A percentile compares a stretch with the other conserved stretches of the same genome.
Conservation (phyloP, 2,329 filamentous ascomycete species). For the Chaetomium sp. region DNA sequence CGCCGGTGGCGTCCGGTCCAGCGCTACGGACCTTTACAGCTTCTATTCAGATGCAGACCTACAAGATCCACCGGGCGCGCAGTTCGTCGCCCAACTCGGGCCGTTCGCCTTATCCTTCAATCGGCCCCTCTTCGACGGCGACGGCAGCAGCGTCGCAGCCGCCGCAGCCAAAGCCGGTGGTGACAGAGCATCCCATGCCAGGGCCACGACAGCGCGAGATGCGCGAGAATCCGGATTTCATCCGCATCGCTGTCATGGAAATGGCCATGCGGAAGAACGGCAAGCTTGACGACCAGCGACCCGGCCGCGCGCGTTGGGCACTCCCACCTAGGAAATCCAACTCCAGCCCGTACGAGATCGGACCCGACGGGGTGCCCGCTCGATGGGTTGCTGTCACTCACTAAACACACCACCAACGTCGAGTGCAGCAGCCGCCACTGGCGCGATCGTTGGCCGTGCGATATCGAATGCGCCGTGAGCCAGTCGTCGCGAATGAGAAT, state of each 20-base stretch:
- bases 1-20: slow-evolving; percentile 36
- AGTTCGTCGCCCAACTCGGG: slow-evolving; percentile 39
- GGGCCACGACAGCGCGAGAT: slow-evolving; percentile 65
- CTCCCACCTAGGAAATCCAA: slow-evolving; percentile 64
- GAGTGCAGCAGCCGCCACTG: not conserved
- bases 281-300: slow-evolving; percentile 66
- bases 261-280: slow-evolving; percentile 70
- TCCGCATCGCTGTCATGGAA: slow-evolving; percentile 70
- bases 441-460: not conserved
- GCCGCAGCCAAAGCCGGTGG: slow-evolving; percentile 35
- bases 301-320: slow-evolving; percentile 68
- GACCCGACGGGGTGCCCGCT: slow-evolving; percentile 59
- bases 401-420: not conserved
- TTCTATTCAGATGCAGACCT: slow-evolving; percentile 73
- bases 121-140: slow-evolving; percentile 36
- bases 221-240: slow-evolving; percentile 71
- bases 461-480: not conserved
- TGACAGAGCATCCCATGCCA: slow-evolving; percentile 42
- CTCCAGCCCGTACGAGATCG: slow-evolving; percentile 57
- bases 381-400: slow-evolving; percentile 52
- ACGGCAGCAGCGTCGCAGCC: slow-evolving; percentile 37
- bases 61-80: slow-evolving; percentile 59
- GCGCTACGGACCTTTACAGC: slow-evolving; percentile 54
- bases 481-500: slow-evolving; percentile 1
- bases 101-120: slow-evolving; percentile 35